Evolutionary conservation across 139 green algal genomes (phyloP), one percentile per base, ranked within the genome.

Genomic region (Picochlorum sp.): DNA sequence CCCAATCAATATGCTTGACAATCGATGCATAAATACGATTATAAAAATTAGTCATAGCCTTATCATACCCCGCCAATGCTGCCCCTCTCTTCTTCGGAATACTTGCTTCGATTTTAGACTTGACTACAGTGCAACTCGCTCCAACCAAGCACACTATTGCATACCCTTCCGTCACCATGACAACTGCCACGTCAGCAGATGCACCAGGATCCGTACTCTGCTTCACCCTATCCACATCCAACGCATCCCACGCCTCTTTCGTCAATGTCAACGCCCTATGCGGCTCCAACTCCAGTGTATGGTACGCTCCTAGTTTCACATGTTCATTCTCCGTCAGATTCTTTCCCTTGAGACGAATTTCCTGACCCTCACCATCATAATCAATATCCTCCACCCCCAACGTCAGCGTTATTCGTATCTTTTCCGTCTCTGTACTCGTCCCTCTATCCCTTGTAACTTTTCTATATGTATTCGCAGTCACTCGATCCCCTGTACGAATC

Each of bases 121-220:
- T 66, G 20, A 81, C 60, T 24, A 91, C 68, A 1, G 90, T 97
- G 28, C 80, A 85, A 45, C 65, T 81, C 30, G 67, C 72, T n/a
- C 93, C 92, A 26, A 98, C 83, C 14, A 98, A 81, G 69, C 77
- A 92, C 18, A 98, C 49, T 31, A 92, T 76, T 0, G 89, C 93
- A 50, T 95, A 70, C 10, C 92, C 93, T 65, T 97, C 91, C 78
- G 91, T 73, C 65, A 98, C 91, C 8, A 98, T 77, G 38, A 97
- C 63, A 2, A 81, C 92, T 0, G 89, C 93, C 62, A 98, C 66
- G 62, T 98, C 94, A 5, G 91, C 91, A 9, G 76, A 90, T 7
- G 74, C 67, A 10, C 78, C 58, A 1, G 87, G 83, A 63, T 97
- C 81, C 20, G 69, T 86, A 14, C 86, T 79, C 16, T 78, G 41